Base-by-base conservation (phyloP, 2,329 filamentous ascomycete species). In the Plenodomus tracheiphilus region DNA sequence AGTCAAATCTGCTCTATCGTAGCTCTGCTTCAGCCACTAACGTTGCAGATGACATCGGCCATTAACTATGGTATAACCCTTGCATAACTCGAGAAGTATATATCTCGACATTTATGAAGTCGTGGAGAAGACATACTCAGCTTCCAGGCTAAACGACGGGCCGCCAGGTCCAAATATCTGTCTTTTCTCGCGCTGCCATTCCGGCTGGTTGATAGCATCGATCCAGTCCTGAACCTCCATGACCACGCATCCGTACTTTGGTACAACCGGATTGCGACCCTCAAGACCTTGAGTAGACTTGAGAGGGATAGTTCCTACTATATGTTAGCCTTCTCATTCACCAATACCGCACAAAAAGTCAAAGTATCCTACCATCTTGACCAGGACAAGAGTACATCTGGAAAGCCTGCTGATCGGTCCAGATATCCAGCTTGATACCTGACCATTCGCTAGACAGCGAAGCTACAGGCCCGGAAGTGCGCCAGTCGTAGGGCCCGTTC, bases 141-240 rank as follows among this genome's bases (percentile, higher is more conserved):
- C 76, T 62, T 78, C 70, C 16, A 79, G 61, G 15, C 72, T 70
- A 53, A 77, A 79, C 10, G 74, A 69, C 4, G 62, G 65, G 54
- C 74, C 71, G 2, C 65, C 71, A 2, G 77, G 76, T 2, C 76
- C 74, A 51, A 75, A 81, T 51, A 81, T 77, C 53, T 81, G 72
- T 65, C 71, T 76, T 58, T 77, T 74, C 39, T 78, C 74, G 46
- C 92, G 83, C 50, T 85, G 85, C 93, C 93, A 97, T 72, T 91
- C 83, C 0, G 92, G 92, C 62, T 95, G 83, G 75, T 96, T 97
- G 75, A 97, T 94, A 20, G 81, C 91, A 69, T 96, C 92, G 66
- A 97, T 96, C 83, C 85, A 97, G 71, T 94, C 91, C 79, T 97
- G 84, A 11, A 94, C 89, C 76, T 97, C 93, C 72, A 97, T 82